Evolutionary conservation across 495 filamentous ascomycete genomes (phyloP), one percentile per base, ranked within the genome.

Genomic region (Penicillium samsonianum): DNA sequence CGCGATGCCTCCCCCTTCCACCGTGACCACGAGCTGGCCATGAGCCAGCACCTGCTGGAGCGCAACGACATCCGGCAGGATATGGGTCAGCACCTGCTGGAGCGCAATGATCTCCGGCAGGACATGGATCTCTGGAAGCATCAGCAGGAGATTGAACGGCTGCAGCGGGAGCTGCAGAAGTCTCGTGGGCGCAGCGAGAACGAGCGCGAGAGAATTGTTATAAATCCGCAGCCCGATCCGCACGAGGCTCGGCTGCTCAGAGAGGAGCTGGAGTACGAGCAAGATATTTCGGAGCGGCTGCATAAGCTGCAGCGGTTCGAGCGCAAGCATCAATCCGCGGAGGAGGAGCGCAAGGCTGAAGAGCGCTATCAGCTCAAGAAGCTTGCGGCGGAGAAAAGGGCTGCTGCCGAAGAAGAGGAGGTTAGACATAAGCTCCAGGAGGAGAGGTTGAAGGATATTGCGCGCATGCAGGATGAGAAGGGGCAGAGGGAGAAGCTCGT

Each of bases 111-210:
- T 55, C 45, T 64, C 12, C 68, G 70, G 0, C 76, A 77, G 53
- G 73, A 77, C 52, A 17, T 77, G 20, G 73, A 80, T 58, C 64
- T 80, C 48, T 59, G 64, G 22, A 70, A 68, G 30, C 70, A 74
- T 49, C 72, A 77, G 60, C 70, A 70, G 59, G 79, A 82, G 61
- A 74, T 80, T 30, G 73, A 79, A 51, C 59, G 68, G 5, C 38
- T 80, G 57, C 65, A 76, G 64, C 67, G 73, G 33, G 74, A 87
- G 58, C 59, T 80, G 17, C 71, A 66, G 19, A 67, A 65, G 19
- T 61, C 64, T 37, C 70, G 69, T 22, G 72, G 73, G 26, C 44
- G 44, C 44, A 9, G 14, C 11, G 6, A 26, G 6, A 14, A n/a
- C 6, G 23, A 46, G 43, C 43, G 12, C 42, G 11, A 44, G 42